Conservation (phyloP, 164 flowering plant species). For the Aristolochia fimbriata region DNA sequence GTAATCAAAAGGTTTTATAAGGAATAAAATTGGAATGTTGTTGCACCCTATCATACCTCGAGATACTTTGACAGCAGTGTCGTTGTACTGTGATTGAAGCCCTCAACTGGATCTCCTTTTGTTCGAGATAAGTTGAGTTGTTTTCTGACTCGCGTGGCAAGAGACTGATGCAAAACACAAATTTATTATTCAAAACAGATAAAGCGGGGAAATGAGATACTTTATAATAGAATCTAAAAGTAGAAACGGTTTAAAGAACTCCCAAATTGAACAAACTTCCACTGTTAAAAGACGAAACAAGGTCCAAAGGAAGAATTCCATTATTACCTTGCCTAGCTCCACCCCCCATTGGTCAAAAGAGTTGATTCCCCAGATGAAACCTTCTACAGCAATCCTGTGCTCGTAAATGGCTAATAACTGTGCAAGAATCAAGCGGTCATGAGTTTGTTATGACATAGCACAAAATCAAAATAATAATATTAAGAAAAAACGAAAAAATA, state of each 20-base stretch:
- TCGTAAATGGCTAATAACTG: constrained; percentile 94
- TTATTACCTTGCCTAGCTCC: constrained; percentile 84
- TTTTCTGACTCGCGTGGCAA: constrained; percentile 79
- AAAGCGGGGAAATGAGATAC: not conserved
- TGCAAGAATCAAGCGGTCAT: constrained; percentile 5
- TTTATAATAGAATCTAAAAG: no score
- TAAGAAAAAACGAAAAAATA: no score
- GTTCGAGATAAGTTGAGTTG: constrained; percentile 70
- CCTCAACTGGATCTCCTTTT: constrained; percentile 58
- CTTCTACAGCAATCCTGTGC: constrained; percentile 92
- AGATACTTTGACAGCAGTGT: constrained; percentile 56
- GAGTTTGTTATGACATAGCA: no score
- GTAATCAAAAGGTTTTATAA: no score
- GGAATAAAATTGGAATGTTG: not conserved
- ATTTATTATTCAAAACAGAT: not conserved
- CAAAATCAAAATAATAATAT: no score
- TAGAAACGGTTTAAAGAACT: no score
- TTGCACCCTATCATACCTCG: constrained; percentile 33
- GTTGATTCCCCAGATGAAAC: constrained; percentile 96
- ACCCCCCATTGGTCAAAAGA: constrained; percentile 99
- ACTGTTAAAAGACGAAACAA: no score
- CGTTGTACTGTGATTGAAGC: constrained; percentile 79
- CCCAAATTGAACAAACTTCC: no score
- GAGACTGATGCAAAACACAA: constrained; percentile 38
- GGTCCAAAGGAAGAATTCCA: no score